A percentile compares a stretch with the other conserved stretches of the same genome.
phyloP scores from a whole-genome alignment of 1,284 basidiomycete genomes.

The Ceratorhiza oryzae-sativae region DNA sequence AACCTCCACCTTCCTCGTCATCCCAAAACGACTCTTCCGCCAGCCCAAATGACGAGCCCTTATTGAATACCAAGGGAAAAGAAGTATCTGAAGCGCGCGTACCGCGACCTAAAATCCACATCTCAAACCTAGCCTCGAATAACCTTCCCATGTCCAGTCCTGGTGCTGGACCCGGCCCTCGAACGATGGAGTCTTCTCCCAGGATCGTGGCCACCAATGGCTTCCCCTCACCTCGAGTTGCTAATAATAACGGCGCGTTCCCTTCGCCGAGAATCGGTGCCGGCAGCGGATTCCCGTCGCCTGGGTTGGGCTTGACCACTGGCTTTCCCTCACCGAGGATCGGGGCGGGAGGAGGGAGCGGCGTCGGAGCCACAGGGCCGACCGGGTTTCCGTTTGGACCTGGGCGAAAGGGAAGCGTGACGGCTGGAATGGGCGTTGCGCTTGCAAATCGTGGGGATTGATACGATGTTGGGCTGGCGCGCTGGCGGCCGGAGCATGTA shows the following conservation, averaged over 20 bases:
- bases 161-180: slow-evolving; percentile 30
- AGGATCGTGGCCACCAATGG: background rate
- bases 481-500: no score
- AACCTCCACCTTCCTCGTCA: no score
- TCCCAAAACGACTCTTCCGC: background rate
- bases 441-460: slow-evolving; percentile 25
- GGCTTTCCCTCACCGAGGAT: slow-evolving; percentile 26
- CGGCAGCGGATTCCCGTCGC: slow-evolving; percentile 6
- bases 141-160: slow-evolving; percentile 26
- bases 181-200: slow-evolving; percentile 30
- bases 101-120: slow-evolving; percentile 7
- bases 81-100: background rate
- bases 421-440: slow-evolving; percentile 34
- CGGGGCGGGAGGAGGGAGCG: background rate
- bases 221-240: background rate
- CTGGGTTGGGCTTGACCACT: background rate
- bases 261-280: slow-evolving; percentile 1
- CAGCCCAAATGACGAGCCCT: background rate
- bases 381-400: slow-evolving; percentile 11
- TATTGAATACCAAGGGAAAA: background rate
- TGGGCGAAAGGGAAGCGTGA: background rate
- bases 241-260: background rate
- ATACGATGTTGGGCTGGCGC: background rate
- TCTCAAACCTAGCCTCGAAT: slow-evolving; percentile 12
- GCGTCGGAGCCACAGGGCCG: background rate